These are phyloP conservation scores for Spiraea crenata DNA, from an alignment of 331 rosid species.

Conservation along the genomic window DNA sequence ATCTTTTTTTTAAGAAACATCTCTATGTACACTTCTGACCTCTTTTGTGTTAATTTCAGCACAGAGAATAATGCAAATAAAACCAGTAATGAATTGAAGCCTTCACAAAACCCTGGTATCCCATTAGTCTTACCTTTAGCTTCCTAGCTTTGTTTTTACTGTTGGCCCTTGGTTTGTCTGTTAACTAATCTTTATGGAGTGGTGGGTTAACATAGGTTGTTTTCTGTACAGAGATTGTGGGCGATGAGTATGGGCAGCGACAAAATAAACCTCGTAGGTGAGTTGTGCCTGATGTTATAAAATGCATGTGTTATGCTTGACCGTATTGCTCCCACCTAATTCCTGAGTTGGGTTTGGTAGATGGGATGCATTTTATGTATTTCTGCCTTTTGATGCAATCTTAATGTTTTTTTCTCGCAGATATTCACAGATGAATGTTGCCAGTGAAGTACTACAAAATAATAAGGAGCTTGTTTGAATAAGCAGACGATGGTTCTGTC, in stretches of 20 bases:
- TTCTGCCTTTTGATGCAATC: constrained; percentile 9
- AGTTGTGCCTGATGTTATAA: constrained; percentile 23
- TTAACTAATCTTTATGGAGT: neutral
- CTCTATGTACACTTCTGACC: neutral
- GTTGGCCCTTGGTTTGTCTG: neutral
- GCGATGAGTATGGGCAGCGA: constrained; percentile 80
- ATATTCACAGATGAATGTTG: constrained; percentile 97
- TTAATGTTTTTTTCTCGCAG: constrained; percentile 44
- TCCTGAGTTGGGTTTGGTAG: neutral
- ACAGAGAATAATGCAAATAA: constrained; percentile 56
- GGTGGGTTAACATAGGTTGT: neutral
- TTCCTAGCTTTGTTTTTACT: neutral
- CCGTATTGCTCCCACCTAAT: neutral
- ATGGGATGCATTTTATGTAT: neutral
- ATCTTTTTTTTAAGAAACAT: neutral
- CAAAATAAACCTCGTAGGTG: constrained; percentile 90
- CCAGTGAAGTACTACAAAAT: constrained; percentile 55
- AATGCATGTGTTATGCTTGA: neutral
- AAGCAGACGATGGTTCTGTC: constrained; percentile 56
- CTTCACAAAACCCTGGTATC: constrained; percentile 69
- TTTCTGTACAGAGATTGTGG: constrained; percentile 55
- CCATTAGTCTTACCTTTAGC: neutral
- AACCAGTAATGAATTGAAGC: constrained; percentile 62
- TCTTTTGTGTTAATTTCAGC: constrained; percentile 41
- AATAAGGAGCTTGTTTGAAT: constrained; percentile 61